Evolutionary conservation across 768 basidiomycete genomes (phyloP).

Genomic region (Sporobolomyces roseus): DNA sequence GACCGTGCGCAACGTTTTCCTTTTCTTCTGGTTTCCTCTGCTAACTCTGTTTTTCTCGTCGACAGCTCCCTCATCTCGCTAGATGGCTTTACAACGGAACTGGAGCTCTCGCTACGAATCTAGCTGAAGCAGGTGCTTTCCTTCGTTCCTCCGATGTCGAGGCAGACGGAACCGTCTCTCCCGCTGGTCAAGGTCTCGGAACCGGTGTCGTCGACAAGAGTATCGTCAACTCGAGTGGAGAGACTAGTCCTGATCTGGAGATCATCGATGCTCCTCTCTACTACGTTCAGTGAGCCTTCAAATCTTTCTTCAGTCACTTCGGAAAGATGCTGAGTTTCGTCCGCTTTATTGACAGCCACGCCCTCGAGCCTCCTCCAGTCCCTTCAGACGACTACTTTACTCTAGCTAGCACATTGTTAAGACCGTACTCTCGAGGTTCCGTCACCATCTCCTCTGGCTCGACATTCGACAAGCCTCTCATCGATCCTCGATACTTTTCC

Average conservation of each 20-base stretch:
- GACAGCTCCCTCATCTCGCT: slow-evolving; percentile 22
- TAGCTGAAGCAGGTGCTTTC: slow-evolving; percentile 40
- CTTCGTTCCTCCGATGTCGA: slow-evolving; percentile 30
- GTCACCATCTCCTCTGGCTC: slow-evolving; percentile 25
- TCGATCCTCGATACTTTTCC: slow-evolving; percentile 34
- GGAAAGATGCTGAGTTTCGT: not conserved
- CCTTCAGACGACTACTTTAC: slow-evolving; percentile 26
- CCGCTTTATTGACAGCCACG: slow-evolving; percentile 13
- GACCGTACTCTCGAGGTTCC: slow-evolving; percentile 24
- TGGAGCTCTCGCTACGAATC: slow-evolving; percentile 27
- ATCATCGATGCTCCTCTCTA: slow-evolving; percentile 27
- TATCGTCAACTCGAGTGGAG: slow-evolving; percentile 23
- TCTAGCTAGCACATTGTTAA: slow-evolving; percentile 15
- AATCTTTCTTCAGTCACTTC: not conserved
- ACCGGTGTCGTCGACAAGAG: slow-evolving; percentile 3
- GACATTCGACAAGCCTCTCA: slow-evolving; percentile 34
- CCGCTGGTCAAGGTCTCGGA: slow-evolving; percentile 1
- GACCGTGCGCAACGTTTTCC: slow-evolving; percentile 1
- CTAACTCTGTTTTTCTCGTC: not conserved
- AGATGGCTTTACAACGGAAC: slow-evolving; percentile 31
- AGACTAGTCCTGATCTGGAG: slow-evolving; percentile 37
- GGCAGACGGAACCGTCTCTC: slow-evolving; percentile 21
- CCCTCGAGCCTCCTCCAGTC: slow-evolving; percentile 1
- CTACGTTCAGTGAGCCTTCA: slow-evolving; percentile 11
- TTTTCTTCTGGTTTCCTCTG: not conserved